phyloP scores from a whole-genome alignment of 495 filamentous ascomycete species.

The Aspergillus egyptiacus region DNA sequence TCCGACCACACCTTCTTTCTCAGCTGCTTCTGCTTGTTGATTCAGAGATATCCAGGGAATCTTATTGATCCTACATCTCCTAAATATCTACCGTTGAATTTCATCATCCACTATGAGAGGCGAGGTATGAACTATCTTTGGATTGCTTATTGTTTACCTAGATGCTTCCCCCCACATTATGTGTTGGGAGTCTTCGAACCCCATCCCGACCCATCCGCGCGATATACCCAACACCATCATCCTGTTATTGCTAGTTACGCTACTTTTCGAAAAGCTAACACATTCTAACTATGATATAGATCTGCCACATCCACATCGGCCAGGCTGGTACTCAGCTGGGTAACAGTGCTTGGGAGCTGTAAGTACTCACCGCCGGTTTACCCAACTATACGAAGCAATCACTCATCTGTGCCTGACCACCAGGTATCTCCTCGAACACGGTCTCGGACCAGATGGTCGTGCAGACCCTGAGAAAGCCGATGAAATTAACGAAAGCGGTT shows the following conservation, averaged over 20 bases:
- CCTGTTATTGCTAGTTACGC: constrained; percentile 12
- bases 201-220: background rate
- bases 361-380: constrained; percentile 48
- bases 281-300: constrained; percentile 36
- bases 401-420: background rate
- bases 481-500: constrained; percentile 58
- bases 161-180: constrained; percentile 14
- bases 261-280: background rate
- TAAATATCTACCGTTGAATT: background rate
- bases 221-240: background rate
- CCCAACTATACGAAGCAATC: background rate
- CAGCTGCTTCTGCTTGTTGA: background rate
- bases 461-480: constrained; percentile 55
- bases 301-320: constrained; percentile 87
- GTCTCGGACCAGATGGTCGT: constrained; percentile 70
- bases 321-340: constrained; percentile 91
- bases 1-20: background rate
- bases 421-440: constrained; percentile 89
- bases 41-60: background rate
- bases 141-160: constrained; percentile 14
- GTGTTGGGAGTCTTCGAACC: constrained; percentile 11
- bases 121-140: constrained; percentile 24
- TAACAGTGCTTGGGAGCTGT: constrained; percentile 95
- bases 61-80: background rate
- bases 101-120: constrained; percentile 27